A percentile compares a stretch with the other conserved stretches of the same genome.
Evolutionary conservation across 2,329 filamentous ascomycete genomes (phyloP).

Genomic region (Pseudogymnoascus sp.): DNA sequence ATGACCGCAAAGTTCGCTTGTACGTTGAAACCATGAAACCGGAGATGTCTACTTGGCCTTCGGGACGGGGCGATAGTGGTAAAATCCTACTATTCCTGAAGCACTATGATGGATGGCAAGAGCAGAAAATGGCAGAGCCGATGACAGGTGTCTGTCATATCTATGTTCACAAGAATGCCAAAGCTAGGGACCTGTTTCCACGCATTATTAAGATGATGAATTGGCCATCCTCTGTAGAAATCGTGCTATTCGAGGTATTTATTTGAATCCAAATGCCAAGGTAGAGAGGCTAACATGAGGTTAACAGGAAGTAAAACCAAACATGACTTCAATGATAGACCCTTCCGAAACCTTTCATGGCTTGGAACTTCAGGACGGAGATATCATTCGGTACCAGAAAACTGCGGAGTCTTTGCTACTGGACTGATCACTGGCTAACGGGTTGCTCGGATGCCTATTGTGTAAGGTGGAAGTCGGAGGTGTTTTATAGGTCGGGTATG

Average conservation of each 20-base stretch:
- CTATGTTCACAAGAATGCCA: conserved; percentile 81
- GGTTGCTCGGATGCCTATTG: not conserved
- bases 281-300: conserved; percentile 18
- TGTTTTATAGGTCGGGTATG: not conserved
- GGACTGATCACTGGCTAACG: not conserved
- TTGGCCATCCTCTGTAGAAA: conserved; percentile 61
- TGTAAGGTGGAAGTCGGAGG: not conserved
- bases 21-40: conserved; percentile 59
- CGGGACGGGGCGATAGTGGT: conserved; percentile 50
- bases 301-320: conserved; percentile 83
- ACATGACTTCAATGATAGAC: conserved; percentile 94
- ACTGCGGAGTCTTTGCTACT: conserved; percentile 30
- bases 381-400: conserved; percentile 90
- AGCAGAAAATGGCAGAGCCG: conserved; percentile 60
- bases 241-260: conserved; percentile 69
- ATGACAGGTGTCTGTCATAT: conserved; percentile 73
- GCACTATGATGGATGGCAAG: conserved; percentile 72
- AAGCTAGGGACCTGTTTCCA: conserved; percentile 74
- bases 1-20: conserved; percentile 52
- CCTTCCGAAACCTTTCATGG: conserved; percentile 79
- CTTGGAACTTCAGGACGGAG: conserved; percentile 92
- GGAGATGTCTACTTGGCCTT: conserved; percentile 66
- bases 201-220: conserved; percentile 75
- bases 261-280: not conserved
- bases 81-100: conserved; percentile 84